Percentiles rank a stretch among this genome's conserved stretches.
Evolutionary conservation across 73 alveolate species (phyloP).

Genomic region (Paramecium bursaria): DNA sequence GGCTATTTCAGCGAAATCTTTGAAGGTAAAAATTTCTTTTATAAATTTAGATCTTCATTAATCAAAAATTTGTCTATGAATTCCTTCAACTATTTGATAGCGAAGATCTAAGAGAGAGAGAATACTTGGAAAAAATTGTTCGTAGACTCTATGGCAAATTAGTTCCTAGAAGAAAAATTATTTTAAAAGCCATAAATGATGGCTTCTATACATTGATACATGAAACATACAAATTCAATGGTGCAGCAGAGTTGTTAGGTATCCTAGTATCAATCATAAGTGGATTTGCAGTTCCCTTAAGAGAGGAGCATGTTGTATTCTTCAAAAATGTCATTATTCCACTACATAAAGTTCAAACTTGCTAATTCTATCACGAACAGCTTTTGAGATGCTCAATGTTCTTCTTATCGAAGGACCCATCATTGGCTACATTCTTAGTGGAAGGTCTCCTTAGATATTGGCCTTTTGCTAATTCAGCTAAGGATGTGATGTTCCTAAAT

Average conservation of each 20-base stretch:
- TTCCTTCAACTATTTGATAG: constrained; percentile 84
- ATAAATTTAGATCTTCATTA: constrained; percentile 69
- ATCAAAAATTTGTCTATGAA: constrained; percentile 79
- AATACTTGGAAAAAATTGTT: constrained; percentile 83
- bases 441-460: constrained; percentile 91
- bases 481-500: constrained; percentile 91
- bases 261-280: constrained; percentile 86
- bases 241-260: constrained; percentile 92
- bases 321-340: constrained; percentile 90
- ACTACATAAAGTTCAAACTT: constrained; percentile 90
- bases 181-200: constrained; percentile 88
- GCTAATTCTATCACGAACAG: constrained; percentile 90
- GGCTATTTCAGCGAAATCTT: constrained; percentile 74
- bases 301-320: constrained; percentile 93
- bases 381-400: constrained; percentile 92
- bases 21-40: constrained; percentile 64
- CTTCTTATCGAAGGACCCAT: constrained; percentile 81
- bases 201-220: constrained; percentile 89
- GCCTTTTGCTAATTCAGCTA: constrained; percentile 96
- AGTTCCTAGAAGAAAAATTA: constrained; percentile 89
- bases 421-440: constrained; percentile 82
- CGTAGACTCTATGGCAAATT: constrained; percentile 90
- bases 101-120: constrained; percentile 85
- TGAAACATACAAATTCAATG: constrained; percentile 90
- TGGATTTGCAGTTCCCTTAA: constrained; percentile 94